Base-by-base conservation (phyloP, 2,329 filamentous ascomycete genomes). In the Immersiporthe knoxdaviesiana region DNA sequence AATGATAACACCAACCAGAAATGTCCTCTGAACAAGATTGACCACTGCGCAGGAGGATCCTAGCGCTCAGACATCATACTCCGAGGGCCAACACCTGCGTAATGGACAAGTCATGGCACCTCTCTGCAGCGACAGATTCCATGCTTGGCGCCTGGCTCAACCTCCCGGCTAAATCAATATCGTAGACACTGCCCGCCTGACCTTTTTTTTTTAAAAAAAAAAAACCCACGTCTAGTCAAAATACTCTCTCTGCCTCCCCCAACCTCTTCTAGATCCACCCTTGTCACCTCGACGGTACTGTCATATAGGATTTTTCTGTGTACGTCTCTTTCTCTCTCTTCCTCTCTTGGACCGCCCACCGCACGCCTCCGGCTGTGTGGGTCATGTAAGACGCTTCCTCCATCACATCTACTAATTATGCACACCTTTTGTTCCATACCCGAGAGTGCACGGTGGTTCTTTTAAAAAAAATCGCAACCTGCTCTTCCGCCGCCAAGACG, bases 401-500 rank as follows among this genome's bases (percentile, higher is more conserved):
- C 21, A n/a, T n/a, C 8, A 18, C 27, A 30, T 7, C 52, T 56
- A 11, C 52, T 56, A 11, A 41, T 18, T 27, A 56, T 32, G 39
- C 21, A 8, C 37, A n/a, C n/a, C n/a, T n/a, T 27, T 52, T 47
- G 44, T 18, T 11, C 44, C 18, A 35, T 37, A 21, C 27, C 41
- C 61, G 3, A 52, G 60, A 30, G 12, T 32, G n/a, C 27, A 66
- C 3, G 64, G 44, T 35, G 64, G 60, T n/a, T 61, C 41, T 39
- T 16, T 30, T 24, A 16, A 47, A 47, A 60, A 7, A 47, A 47
- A 52, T 1, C 39, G 58, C 58, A 62, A 12, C 56, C 18, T 67
- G 41, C 30, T 62, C 61, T 56, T 65, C 66, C 68, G 41, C n/a
- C 61, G 68, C 65, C 66, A 68, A 68, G 68, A 32, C 39, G 50